These are phyloP conservation scores for Chamaenerion angustifolium DNA, from an alignment of 345 rosid genomes.

Conservation along the genomic window DNA sequence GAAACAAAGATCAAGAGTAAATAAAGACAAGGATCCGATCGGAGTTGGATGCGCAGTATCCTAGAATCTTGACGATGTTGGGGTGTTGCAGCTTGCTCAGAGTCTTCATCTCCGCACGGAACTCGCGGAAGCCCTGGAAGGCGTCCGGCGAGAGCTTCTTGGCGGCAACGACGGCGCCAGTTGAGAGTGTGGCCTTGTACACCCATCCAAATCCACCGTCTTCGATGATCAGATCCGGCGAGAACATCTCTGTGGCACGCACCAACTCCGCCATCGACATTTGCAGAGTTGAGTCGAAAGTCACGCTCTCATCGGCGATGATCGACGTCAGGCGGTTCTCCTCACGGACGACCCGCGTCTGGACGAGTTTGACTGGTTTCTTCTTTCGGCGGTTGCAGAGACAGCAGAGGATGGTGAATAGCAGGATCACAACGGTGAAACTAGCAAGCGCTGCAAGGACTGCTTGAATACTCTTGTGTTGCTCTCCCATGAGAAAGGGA, in stretches of 20 bases:
- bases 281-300: slow-evolving; percentile 39
- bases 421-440: slow-evolving; percentile 14
- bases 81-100: too few species aligned
- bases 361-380: slow-evolving; percentile 3
- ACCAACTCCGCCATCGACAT: slow-evolving; percentile 61
- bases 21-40: slow-evolving; percentile 65
- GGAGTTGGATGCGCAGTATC: slow-evolving; percentile 51
- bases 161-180: too few species aligned
- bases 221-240: slow-evolving; percentile 43
- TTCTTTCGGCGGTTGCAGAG: slow-evolving; percentile 16
- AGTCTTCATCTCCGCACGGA: too few species aligned
- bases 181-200: too few species aligned
- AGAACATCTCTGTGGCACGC: slow-evolving; percentile 50
- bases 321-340: slow-evolving; percentile 27
- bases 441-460: slow-evolving; percentile 16
- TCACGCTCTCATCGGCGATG: slow-evolving; percentile 10
- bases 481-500: slow-evolving; percentile 5
- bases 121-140: too few species aligned
- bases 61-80: slow-evolving; percentile 56
- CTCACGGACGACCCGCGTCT: slow-evolving; percentile 9
- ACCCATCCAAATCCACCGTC: too few species aligned
- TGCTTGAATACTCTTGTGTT: neutral
- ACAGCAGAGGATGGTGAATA: slow-evolving; percentile 21
- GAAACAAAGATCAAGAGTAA: too few species aligned
- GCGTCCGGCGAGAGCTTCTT: too few species aligned